Percentiles rank a stretch among this genome's conserved stretches.
These are phyloP conservation scores for Xanthoparmelia taractica DNA, from an alignment of 495 filamentous ascomycete genomes.

Conservation along the genomic window DNA sequence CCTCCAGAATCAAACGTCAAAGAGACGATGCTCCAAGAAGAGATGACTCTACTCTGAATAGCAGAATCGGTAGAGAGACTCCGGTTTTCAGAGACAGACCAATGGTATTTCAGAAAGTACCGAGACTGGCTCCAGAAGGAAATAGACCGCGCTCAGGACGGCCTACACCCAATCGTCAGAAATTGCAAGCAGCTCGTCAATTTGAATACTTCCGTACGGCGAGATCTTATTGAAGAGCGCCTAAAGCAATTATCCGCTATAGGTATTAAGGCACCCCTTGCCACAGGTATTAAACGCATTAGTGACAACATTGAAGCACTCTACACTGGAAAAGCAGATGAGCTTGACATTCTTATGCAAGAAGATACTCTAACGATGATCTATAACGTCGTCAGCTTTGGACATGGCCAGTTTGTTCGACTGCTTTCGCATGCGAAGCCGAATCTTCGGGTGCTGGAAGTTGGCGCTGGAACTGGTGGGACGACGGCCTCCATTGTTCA, in stretches of 20 bases:
- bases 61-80: conserved; percentile 14
- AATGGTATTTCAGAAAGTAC: conserved; percentile 14
- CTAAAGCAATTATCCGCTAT: conserved; percentile 18
- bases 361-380: conserved; percentile 21
- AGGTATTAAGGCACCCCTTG: conserved; percentile 16
- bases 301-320: conserved; percentile 18
- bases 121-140: conserved; percentile 17
- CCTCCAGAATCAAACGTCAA: neutral
- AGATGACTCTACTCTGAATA: conserved; percentile 19
- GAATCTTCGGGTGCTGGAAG: conserved; percentile 31
- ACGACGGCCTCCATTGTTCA: conserved; percentile 24
- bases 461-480: conserved; percentile 37
- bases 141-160: neutral
- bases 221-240: neutral
- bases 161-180: neutral
- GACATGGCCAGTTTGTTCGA: conserved; percentile 17
- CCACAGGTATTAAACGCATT: conserved; percentile 17
- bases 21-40: conserved; percentile 13
- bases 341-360: conserved; percentile 31
- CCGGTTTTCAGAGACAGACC: neutral
- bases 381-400: conserved; percentile 26
- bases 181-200: neutral
- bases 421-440: conserved; percentile 27
- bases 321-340: conserved; percentile 24
- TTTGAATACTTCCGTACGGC: neutral